Conservation (phyloP, 139 green algal species). For the Chlamydomonas urium region DNA sequence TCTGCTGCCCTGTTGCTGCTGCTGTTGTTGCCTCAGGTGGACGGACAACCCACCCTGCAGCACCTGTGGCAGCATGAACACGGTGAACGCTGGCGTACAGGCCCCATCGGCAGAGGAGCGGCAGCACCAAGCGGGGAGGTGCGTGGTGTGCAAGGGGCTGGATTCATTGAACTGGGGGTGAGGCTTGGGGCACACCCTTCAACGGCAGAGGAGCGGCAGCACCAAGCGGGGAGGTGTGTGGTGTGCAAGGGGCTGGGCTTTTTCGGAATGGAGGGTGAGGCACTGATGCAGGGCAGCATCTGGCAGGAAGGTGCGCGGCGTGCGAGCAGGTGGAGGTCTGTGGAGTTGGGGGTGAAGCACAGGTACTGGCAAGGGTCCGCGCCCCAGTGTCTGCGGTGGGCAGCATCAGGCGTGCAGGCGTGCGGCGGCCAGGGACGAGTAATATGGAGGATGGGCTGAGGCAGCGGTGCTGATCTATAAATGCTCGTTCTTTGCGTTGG, state of each 20-base stretch:
- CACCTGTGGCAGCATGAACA: constrained; percentile 36
- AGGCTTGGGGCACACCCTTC: not conserved
- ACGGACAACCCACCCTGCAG: constrained; percentile 51
- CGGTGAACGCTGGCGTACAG: not conserved
- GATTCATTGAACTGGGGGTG: no score
- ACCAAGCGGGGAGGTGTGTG: constrained; percentile 22
- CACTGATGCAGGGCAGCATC: constrained; percentile 40
- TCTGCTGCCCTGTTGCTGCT: no score
- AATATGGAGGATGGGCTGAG: no score
- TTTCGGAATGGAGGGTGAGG: no score
- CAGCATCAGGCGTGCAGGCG: no score
- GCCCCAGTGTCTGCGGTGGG: no score
- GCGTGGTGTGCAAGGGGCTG: not conserved
- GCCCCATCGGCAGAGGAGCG: constrained; percentile 45
- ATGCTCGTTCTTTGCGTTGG: no score
- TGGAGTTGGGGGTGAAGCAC: no score
- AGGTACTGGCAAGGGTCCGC: no score
- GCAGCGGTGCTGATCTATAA: no score
- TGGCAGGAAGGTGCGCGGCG: constrained; percentile 21
- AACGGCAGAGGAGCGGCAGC: constrained; percentile 40
- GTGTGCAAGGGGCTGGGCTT: not conserved
- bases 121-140: constrained; percentile 21
- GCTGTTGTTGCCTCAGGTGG: constrained; percentile 41
- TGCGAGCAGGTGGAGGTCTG: no score
- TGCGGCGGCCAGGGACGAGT: no score